Conservation (phyloP, 495 filamentous ascomycete genomes). For the Trichoderma erinaceum region DNA sequence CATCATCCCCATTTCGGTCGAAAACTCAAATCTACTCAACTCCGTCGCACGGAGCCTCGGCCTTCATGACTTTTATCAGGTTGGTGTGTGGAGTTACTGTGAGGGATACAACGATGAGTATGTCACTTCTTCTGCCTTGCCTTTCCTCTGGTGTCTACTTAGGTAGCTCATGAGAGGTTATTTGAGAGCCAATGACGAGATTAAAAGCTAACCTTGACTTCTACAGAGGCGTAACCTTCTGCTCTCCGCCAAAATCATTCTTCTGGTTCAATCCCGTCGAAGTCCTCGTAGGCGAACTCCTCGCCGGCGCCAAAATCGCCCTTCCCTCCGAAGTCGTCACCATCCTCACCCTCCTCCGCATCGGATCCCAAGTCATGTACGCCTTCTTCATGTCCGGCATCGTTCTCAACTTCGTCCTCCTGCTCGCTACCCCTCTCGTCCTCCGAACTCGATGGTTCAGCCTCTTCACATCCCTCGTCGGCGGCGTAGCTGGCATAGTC, state of each 20-base stretch:
- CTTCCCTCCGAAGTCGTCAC: constrained; percentile 65
- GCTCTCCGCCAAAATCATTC: constrained; percentile 58
- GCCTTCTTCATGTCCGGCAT: constrained; percentile 70
- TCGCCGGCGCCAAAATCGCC: constrained; percentile 77
- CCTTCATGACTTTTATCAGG: constrained; percentile 89
- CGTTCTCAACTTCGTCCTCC: constrained; percentile 58
- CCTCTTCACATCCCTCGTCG: constrained; percentile 46
- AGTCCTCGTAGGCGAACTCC: constrained; percentile 68
- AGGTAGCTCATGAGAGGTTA: neutral
- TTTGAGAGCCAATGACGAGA: neutral
- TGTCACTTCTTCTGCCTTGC: constrained; percentile 15
- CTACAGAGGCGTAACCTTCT: constrained; percentile 60
- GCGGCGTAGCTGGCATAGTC: constrained; percentile 59
- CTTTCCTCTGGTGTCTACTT: no score
- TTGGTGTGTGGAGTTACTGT: constrained; percentile 86
- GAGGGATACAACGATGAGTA: constrained; percentile 66
- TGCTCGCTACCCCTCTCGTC: constrained; percentile 36
- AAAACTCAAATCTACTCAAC: constrained; percentile 74
- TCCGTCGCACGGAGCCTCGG: constrained; percentile 82
- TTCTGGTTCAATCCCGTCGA: constrained; percentile 91
- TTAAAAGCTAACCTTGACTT: constrained; percentile 13
- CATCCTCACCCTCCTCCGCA: constrained; percentile 65
- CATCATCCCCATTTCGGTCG: constrained; percentile 69
- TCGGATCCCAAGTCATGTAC: constrained; percentile 89
- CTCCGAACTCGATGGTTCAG: constrained; percentile 43